Conservation (phyloP, 2,329 filamentous ascomycete species). For the Fusarium sp. region DNA sequence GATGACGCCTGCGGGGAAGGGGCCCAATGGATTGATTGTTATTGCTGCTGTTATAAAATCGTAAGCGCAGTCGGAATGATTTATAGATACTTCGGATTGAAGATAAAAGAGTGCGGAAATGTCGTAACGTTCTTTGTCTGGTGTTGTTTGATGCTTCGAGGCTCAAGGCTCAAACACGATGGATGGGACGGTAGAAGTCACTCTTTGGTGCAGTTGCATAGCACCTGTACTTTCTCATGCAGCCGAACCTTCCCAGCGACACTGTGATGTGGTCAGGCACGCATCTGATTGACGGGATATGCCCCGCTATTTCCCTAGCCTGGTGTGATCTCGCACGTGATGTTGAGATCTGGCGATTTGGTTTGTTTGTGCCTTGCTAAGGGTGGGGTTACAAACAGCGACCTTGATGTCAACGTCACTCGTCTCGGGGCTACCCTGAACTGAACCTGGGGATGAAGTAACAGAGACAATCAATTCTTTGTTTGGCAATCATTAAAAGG, state of each 20-base stretch:
- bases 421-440: slow-evolving; percentile 32
- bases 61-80: slow-evolving; percentile 9
- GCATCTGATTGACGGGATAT: slow-evolving; percentile 25
- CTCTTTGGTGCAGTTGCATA: slow-evolving; percentile 46
- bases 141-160: slow-evolving; percentile 38
- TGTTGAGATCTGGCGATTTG: slow-evolving; percentile 25
- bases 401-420: slow-evolving; percentile 42
- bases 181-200: slow-evolving; percentile 46
- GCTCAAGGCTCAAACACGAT: slow-evolving; percentile 28
- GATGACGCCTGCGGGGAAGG: slow-evolving; percentile 49
- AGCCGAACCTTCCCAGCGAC: slow-evolving; percentile 36
- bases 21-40: slow-evolving; percentile 27
- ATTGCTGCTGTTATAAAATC: slow-evolving; percentile 22
- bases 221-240: slow-evolving; percentile 48
- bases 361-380: slow-evolving; percentile 37
- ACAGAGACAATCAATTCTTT: background rate
- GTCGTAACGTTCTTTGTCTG: slow-evolving; percentile 33
- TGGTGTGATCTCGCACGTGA: slow-evolving; percentile 40
- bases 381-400: slow-evolving; percentile 34
- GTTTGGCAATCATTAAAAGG: background rate
- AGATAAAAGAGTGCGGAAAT: slow-evolving; percentile 14
- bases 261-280: slow-evolving; percentile 23
- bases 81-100: slow-evolving; percentile 20
- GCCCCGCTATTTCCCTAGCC: slow-evolving; percentile 27
- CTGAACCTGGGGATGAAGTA: slow-evolving; percentile 24